Evolutionary conservation across 1,284 basidiomycete genomes (phyloP).

Genomic region (Entoloma clypeatum): DNA sequence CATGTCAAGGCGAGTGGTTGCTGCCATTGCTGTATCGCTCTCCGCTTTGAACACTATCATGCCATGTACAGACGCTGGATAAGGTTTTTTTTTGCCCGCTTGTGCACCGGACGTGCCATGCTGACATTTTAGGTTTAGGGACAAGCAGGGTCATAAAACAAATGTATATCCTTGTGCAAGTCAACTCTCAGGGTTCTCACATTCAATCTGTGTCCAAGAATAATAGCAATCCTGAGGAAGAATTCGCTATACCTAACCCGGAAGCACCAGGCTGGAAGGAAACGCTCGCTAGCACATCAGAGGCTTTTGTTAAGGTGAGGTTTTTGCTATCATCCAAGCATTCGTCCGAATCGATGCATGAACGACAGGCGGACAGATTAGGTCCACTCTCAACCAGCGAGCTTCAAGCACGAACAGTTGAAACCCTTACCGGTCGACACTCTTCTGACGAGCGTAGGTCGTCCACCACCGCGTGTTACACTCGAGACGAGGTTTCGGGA

Average conservation of each 20-base stretch:
- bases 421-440: conserved; percentile 35
- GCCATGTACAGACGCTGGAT: conserved; percentile 9
- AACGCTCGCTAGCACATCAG: conserved; percentile 59
- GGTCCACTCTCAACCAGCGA: conserved; percentile 20
- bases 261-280: conserved; percentile 77
- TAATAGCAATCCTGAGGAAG: conserved; percentile 49
- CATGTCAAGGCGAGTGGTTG: no score
- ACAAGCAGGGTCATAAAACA: conserved; percentile 63
- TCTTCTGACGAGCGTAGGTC: conserved; percentile 27
- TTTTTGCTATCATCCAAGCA: not conserved
- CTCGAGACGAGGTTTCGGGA: conserved; percentile 36
- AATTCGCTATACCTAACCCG: conserved; percentile 48
- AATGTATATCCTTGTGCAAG: conserved; percentile 48
- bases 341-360: no score
- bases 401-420: conserved; percentile 35
- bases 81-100: conserved; percentile 15
- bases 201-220: no score
- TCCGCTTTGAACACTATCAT: conserved; percentile 2
- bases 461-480: conserved; percentile 33
- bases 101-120: not conserved
- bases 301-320: conserved; percentile 65
- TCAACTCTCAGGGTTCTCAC: no score
- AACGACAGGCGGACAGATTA: conserved; percentile 41
- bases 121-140: conserved; percentile 33
- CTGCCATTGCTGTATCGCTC: no score